These are phyloP conservation scores for Nitzschia sp. DNA, from an alignment of 108 stramenopile species.

Conservation along the genomic window DNA sequence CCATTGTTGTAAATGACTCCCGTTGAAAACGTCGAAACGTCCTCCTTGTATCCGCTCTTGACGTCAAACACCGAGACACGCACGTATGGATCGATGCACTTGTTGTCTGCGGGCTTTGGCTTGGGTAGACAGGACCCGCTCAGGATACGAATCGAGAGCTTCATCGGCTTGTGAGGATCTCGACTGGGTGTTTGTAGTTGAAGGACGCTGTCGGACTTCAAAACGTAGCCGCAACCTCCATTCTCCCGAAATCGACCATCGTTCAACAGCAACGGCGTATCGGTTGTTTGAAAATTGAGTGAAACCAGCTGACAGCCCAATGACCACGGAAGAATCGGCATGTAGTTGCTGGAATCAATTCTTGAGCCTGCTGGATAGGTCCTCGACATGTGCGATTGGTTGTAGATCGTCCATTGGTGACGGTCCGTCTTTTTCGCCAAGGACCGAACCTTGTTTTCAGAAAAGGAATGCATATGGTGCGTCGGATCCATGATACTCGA, in stretches of 20 bases:
- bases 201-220: slow-evolving; percentile 70
- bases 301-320: slow-evolving; percentile 90
- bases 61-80: slow-evolving; percentile 66
- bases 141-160: slow-evolving; percentile 60
- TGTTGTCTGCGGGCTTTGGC: slow-evolving; percentile 72
- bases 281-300: slow-evolving; percentile 92
- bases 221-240: slow-evolving; percentile 94
- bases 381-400: slow-evolving; percentile 80
- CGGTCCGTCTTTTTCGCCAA: slow-evolving; percentile 35
- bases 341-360: slow-evolving; percentile 91
- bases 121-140: slow-evolving; percentile 82
- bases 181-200: slow-evolving; percentile 14
- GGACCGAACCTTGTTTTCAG: slow-evolving; percentile 64
- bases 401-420: slow-evolving; percentile 78
- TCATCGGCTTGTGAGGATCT: slow-evolving; percentile 28
- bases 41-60: slow-evolving; percentile 61
- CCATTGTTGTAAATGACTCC: slow-evolving; percentile 60
- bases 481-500: slow-evolving; percentile 39
- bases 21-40: slow-evolving; percentile 39
- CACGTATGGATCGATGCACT: slow-evolving; percentile 87
- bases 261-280: slow-evolving; percentile 79
- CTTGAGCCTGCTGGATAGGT: slow-evolving; percentile 88
- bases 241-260: slow-evolving; percentile 93
- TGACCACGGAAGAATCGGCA: slow-evolving; percentile 85
- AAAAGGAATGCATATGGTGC: slow-evolving; percentile 82